phyloP scores from a whole-genome alignment of 768 basidiomycete species.

The Tylopilus vinaceipallidus region DNA sequence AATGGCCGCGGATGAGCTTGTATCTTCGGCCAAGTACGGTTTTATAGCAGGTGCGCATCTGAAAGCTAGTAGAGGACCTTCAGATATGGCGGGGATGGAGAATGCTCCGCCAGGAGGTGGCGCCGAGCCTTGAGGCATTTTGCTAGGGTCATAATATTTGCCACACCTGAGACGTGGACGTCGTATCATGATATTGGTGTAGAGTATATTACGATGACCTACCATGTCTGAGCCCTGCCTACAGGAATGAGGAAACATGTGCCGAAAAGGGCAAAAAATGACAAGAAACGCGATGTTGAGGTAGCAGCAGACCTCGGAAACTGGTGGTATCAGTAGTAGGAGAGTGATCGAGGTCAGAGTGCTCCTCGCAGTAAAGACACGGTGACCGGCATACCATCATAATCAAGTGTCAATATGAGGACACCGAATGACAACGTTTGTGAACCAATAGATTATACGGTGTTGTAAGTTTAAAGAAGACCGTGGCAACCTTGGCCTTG shows the following conservation, averaged over 20 bases:
- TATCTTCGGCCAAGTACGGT: slow-evolving; percentile 58
- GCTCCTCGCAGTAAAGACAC: background rate
- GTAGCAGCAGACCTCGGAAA: background rate
- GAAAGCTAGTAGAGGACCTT: slow-evolving; percentile 48
- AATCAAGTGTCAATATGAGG: background rate
- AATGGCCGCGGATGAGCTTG: slow-evolving; percentile 40
- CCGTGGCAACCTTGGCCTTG: background rate
- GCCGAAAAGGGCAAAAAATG: slow-evolving; percentile 12
- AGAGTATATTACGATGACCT: slow-evolving; percentile 1
- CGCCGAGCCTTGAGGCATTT: slow-evolving; percentile 31
- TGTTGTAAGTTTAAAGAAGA: background rate
- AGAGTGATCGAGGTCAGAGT: background rate
- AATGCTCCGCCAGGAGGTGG: slow-evolving; percentile 52
- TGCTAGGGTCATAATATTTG: slow-evolving; percentile 50
- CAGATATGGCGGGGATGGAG: slow-evolving; percentile 35
- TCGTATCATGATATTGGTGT: background rate
- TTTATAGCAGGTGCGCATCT: slow-evolving; percentile 57
- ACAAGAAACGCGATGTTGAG: slow-evolving; percentile 7
- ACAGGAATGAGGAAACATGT: slow-evolving; percentile 15
- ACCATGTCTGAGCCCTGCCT: slow-evolving; percentile 30
- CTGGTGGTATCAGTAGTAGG: background rate
- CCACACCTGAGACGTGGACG: slow-evolving; percentile 39
- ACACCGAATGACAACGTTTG: background rate
- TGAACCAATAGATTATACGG: slow-evolving; percentile 1
- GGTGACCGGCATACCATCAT: background rate